Percentiles rank a stretch among this genome's conserved stretches.
These are phyloP conservation scores for Talaromyces sp. DNA, from an alignment of 2,329 filamentous ascomycete genomes.

Conservation along the genomic window DNA sequence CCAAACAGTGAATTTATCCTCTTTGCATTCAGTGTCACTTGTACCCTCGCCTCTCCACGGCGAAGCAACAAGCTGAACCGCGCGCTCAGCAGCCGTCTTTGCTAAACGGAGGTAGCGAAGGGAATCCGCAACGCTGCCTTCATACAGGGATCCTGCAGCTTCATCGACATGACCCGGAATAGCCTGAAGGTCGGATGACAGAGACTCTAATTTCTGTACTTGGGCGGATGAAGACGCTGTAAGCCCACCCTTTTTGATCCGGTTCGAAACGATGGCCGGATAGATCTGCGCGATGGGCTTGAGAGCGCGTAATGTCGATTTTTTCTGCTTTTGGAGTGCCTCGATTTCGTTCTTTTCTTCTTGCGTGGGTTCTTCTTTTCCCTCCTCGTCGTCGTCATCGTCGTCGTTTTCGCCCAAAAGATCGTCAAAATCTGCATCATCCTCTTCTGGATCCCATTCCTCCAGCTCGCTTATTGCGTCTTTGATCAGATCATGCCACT, in stretches of 20 bases:
- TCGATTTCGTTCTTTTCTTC: constrained; percentile 20
- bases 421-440: constrained; percentile 46
- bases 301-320: constrained; percentile 36
- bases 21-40: constrained; percentile 52
- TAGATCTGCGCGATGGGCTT: constrained; percentile 41
- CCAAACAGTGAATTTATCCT: constrained; percentile 79
- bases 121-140: constrained; percentile 32
- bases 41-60: constrained; percentile 52
- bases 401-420: constrained; percentile 25
- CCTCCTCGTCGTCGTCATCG: constrained; percentile 15
- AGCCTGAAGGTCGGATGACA: constrained; percentile 28
- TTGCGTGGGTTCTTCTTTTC: constrained; percentile 17
- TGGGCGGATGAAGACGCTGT: constrained; percentile 14
- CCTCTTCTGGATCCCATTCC: constrained; percentile 79
- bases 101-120: constrained; percentile 26
- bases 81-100: constrained; percentile 50
- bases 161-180: constrained; percentile 42
- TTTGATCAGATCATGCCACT: constrained; percentile 68
- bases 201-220: constrained; percentile 27
- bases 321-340: constrained; percentile 36
- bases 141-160: constrained; percentile 41
- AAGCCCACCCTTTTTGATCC: constrained; percentile 31
- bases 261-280: constrained; percentile 37
- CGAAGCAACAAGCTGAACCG: constrained; percentile 64
- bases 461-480: constrained; percentile 83